These are phyloP conservation scores for Aspergillus pseudoglaucus DNA, from an alignment of 2,329 filamentous ascomycete species.

Conservation along the genomic window DNA sequence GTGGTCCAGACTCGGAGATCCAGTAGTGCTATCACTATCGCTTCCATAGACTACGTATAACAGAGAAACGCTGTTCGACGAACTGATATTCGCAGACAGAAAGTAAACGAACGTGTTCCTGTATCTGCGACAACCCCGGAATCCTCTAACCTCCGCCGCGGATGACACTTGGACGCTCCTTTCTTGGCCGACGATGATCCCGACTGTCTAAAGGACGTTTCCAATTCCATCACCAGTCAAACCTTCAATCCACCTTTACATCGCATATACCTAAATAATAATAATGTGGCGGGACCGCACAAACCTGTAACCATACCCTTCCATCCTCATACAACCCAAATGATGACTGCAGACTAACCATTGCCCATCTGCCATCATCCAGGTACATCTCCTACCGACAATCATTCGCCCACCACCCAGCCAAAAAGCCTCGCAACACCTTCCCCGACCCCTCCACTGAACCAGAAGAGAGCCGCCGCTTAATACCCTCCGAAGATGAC, in stretches of 20 bases:
- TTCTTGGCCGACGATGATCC: conserved; percentile 9
- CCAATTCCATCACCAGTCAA: conserved; percentile 12
- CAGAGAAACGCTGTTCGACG: no score
- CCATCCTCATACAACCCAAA: neutral
- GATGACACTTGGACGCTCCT: neutral
- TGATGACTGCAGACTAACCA: neutral
- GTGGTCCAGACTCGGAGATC: neutral
- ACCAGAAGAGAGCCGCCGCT: conserved; percentile 66
- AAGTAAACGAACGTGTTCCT: neutral
- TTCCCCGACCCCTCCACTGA: conserved; percentile 55
- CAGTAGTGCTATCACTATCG: neutral
- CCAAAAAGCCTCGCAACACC: conserved; percentile 69
- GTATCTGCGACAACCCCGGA: neutral
- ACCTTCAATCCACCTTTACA: conserved; percentile 2
- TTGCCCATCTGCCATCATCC: conserved; percentile 6
- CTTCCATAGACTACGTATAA: neutral
- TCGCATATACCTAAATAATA: conserved; percentile 30
- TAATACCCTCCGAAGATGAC: conserved; percentile 76
- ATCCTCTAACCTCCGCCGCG: conserved; percentile 6
- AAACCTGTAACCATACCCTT: conserved; percentile 66
- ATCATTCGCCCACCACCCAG: conserved; percentile 91
- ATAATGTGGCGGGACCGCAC: conserved; percentile 99
- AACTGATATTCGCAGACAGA: neutral
- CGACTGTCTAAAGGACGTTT: conserved; percentile 3
- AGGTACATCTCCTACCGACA: conserved; percentile 99